phyloP scores from a whole-genome alignment of 306 rosid genomes.

The Vigna unguiculata region DNA sequence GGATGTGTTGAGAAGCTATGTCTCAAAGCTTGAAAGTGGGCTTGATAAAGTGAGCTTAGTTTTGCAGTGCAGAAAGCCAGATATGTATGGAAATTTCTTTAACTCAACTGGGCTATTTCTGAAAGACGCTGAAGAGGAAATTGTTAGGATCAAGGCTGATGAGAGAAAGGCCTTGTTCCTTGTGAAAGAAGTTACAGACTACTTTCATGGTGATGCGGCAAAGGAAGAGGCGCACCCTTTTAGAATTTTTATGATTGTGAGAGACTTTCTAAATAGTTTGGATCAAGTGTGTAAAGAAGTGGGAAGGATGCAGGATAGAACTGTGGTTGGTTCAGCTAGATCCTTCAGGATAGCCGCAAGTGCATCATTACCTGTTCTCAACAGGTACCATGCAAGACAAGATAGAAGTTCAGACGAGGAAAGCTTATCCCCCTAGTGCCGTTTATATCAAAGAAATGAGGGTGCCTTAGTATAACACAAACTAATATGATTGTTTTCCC shows the following conservation, averaged over 20 bases:
- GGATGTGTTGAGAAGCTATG: conserved; percentile 83
- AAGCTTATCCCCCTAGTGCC: conserved; percentile 76
- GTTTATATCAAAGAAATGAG: conserved; percentile 49
- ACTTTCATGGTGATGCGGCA: conserved; percentile 84
- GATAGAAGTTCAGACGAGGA: conserved; percentile 89
- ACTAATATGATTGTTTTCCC: conserved; percentile 40
- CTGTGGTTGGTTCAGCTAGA: conserved; percentile 75
- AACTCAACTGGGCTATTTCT: conserved; percentile 69
- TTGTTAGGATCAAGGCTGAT: conserved; percentile 65
- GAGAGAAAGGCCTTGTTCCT: conserved; percentile 77
- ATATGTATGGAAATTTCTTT: conserved; percentile 75
- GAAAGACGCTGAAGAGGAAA: conserved; percentile 81
- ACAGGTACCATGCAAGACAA: conserved; percentile 77
- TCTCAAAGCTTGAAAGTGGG: conserved; percentile 85
- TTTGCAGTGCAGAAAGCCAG: conserved; percentile 71
- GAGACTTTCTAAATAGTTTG: conserved; percentile 81
- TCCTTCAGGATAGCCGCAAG: conserved; percentile 90
- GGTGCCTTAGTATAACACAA: conserved; percentile 52
- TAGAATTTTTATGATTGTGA: conserved; percentile 91
- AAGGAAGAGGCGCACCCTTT: conserved; percentile 98
- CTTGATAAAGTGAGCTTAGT: conserved; percentile 88
- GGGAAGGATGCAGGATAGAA: conserved; percentile 81
- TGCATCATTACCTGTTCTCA: conserved; percentile 95
- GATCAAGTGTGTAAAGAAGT: conserved; percentile 99
- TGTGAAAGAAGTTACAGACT: conserved; percentile 85